phyloP scores from a whole-genome alignment of 257 asterid species.

The Solanum chilense region DNA sequence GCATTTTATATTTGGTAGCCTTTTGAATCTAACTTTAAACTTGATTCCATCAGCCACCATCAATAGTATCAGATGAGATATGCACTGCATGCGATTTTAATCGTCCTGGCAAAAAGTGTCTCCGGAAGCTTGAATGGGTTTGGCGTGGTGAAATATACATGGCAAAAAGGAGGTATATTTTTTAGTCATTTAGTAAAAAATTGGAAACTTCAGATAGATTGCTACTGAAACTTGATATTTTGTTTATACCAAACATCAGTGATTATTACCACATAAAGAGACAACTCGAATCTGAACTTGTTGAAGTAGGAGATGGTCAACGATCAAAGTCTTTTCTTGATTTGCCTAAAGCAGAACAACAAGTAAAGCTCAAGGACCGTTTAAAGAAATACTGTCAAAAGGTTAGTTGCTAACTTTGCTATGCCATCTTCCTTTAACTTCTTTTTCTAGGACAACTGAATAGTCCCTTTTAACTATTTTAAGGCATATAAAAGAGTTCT shows the following conservation, averaged over 20 bases:
- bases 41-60: constrained; percentile 68
- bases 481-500: constrained; percentile 97
- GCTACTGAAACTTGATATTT: constrained; percentile 2
- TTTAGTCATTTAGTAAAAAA: constrained; percentile 6
- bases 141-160: constrained; percentile 98
- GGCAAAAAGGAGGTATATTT: constrained; percentile 86
- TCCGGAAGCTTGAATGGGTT: constrained; percentile 97
- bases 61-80: constrained; percentile 90
- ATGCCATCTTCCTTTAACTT: background rate
- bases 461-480: constrained; percentile 7
- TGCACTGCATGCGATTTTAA: constrained; percentile 98
- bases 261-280: constrained; percentile 91
- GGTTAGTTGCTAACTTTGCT: constrained; percentile 28
- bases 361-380: constrained; percentile 81
- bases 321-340: constrained; percentile 67
- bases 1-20: background rate
- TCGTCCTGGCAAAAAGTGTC: constrained; percentile 97
- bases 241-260: constrained; percentile 29
- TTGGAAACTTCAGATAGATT: constrained; percentile 1
- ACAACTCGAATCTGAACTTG: constrained; percentile 91
- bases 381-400: constrained; percentile 94
- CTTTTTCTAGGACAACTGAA: background rate
- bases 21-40: constrained; percentile 12
- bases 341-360: constrained; percentile 89
- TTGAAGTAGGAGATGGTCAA: constrained; percentile 49